Evolutionary conservation across 176 grass and related monocot species (phyloP), one percentile per base, ranked within the genome.

Genomic region (Eleusine coracana): DNA sequence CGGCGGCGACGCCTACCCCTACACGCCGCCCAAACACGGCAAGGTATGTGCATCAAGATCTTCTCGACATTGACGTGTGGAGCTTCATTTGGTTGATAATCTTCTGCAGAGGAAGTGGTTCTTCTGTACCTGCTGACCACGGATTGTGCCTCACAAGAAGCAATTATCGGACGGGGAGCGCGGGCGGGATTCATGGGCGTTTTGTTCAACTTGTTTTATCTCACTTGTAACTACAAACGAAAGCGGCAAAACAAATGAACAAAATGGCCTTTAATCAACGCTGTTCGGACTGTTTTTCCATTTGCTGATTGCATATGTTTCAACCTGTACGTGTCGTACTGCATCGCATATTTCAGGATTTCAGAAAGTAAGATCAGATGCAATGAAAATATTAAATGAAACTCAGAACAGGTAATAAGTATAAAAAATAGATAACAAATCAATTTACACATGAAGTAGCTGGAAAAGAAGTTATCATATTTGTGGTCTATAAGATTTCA

Each of bases 41-140:
- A 89, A 68, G 88, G 88, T 90, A 80, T 20, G 0, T 6, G n/a
- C 7, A 5, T 13, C 28, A 3, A 29, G 40, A 10, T 61, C 39
- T 20, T 45, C 37, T 27, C 2, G 20, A 42, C 7, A 59, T 9
- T 74, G 60, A 90, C 50, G 3, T 10, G 14, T 15, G 52, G 1
- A 63, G 2, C 8, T 73, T 46, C 11, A 46, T 46, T 17, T 79
- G 66, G 50, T 27, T 41, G 0, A 42, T 44, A 7, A 34, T 17
- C 7, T 7, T 73, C 18, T 78, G 79, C 84, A 90, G 88, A 75
- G 63, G 69, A 86, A 20, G 74, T 90, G 75, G 84, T 68, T 78
- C 34, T 75, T 78, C 14, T 90, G 88, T n/a, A 63, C 17, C 40
- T 86, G 79, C n/a, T 72, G 84, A 90, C 73, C 21, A 2, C 6